phyloP scores from a whole-genome alignment of 2,329 filamentous ascomycete species.

The Aspergillus intermedius region DNA sequence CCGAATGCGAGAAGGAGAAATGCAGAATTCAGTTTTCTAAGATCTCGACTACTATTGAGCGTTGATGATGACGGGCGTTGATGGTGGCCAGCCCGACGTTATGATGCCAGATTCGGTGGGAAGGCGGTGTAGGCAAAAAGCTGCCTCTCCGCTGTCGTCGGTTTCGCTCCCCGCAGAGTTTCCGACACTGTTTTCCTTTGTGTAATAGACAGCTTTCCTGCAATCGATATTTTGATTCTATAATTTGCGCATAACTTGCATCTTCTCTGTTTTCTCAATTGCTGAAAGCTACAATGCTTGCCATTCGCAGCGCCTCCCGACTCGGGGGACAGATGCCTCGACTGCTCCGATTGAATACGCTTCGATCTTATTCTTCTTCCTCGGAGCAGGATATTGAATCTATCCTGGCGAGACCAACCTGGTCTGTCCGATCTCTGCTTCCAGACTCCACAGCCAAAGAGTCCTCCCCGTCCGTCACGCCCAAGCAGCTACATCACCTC shows the following conservation, averaged over 20 bases:
- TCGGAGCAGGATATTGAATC: slow-evolving; percentile 24
- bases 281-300: slow-evolving; percentile 6
- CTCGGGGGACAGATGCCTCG: slow-evolving; percentile 8
- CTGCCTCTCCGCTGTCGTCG: background rate
- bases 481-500: slow-evolving; percentile 69
- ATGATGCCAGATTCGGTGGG: background rate
- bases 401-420: slow-evolving; percentile 64
- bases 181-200: background rate
- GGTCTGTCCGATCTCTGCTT: slow-evolving; percentile 75
- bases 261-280: background rate
- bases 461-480: slow-evolving; percentile 46
- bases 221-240: background rate
- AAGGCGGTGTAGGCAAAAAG: background rate
- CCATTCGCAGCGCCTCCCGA: slow-evolving; percentile 12
- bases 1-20: slow-evolving; percentile 1
- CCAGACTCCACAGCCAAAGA: slow-evolving; percentile 37
- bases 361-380: slow-evolving; percentile 21
- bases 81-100: slow-evolving; percentile 9
- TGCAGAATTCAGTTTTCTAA: background rate
- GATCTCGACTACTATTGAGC: too few relatives aligned
- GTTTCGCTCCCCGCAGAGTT: background rate
- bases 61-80: slow-evolving; percentile 4
- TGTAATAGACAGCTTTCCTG: background rate
- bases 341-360: slow-evolving; percentile 3
- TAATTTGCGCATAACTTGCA: slow-evolving; percentile 8